Conservation (phyloP, 306 rosid genomes). For the Lathyrus tuberosus region DNA sequence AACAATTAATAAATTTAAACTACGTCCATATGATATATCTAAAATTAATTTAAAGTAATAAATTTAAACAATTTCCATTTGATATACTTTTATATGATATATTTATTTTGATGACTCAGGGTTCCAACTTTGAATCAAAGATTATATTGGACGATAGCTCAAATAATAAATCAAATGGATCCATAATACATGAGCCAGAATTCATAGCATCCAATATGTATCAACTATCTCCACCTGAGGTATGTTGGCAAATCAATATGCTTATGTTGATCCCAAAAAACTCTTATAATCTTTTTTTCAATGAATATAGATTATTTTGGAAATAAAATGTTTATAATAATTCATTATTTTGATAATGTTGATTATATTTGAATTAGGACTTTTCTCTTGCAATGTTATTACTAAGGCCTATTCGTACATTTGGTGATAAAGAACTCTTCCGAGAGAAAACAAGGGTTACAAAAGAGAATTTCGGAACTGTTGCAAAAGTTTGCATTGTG, state of each 20-base stretch:
- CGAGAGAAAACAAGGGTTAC: constrained; percentile 23
- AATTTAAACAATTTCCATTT: too few relatives aligned
- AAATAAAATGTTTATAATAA: too few relatives aligned
- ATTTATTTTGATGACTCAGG: background rate
- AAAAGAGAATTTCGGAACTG: constrained; percentile 43
- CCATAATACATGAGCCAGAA: constrained; percentile 26
- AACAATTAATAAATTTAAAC: too few relatives aligned
- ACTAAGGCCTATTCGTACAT: constrained; percentile 22
- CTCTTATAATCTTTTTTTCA: too few relatives aligned
- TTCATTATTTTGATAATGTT: too few relatives aligned
- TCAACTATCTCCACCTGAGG: constrained; percentile 49
- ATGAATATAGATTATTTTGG: too few relatives aligned
- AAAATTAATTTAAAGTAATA: too few relatives aligned
- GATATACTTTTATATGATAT: too few relatives aligned
- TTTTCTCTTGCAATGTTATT: constrained; percentile 40
- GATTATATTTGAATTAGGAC: constrained; percentile 36
- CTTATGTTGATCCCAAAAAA: too few relatives aligned
- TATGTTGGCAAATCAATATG: constrained; percentile 1
- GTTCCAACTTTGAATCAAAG: constrained; percentile 14
- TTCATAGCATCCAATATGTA: constrained; percentile 33
- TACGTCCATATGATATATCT: too few relatives aligned
- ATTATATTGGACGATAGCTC: constrained; percentile 6
- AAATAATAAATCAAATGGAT: constrained; percentile 25
- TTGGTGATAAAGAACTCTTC: constrained; percentile 2
- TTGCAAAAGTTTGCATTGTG: constrained; percentile 43